phyloP scores from a whole-genome alignment of 1,139 yeast species.

The Protomyces macrosporus region DNA sequence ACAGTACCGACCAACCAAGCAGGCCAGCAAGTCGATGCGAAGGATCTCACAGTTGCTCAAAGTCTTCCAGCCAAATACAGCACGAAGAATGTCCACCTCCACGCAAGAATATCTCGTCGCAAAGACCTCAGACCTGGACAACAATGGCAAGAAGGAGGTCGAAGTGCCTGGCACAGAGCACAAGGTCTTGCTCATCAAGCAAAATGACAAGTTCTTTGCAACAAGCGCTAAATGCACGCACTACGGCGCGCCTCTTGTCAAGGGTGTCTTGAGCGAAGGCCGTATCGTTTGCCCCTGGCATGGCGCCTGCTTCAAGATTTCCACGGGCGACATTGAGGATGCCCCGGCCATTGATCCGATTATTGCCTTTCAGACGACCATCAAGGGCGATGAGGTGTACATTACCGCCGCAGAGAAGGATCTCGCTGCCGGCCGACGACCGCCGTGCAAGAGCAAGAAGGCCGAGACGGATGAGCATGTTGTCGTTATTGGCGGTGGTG shows the following conservation, averaged over 20 bases:
- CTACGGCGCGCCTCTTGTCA: conserved; percentile 29
- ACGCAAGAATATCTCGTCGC: conserved; percentile 14
- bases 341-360: conserved; percentile 29
- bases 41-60: neutral
- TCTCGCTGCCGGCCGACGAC: conserved; percentile 13
- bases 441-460: conserved; percentile 8
- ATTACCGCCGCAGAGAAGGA: conserved; percentile 24
- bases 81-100: neutral
- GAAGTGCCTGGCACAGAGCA: conserved; percentile 10
- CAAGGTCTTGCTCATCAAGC: conserved; percentile 21
- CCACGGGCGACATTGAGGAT: conserved; percentile 29
- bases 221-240: conserved; percentile 26
- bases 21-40: neutral
- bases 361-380: conserved; percentile 13
- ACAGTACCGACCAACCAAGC: no score
- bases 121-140: conserved; percentile 10
- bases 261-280: conserved; percentile 28
- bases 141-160: conserved; percentile 25
- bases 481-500: conserved; percentile 28
- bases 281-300: conserved; percentile 29
- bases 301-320: conserved; percentile 28
- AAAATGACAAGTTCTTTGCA: conserved; percentile 23
- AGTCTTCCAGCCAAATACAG: neutral
- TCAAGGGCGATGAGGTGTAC: conserved; percentile 25
- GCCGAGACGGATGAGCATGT: conserved; percentile 18